Conservation (phyloP, 2,329 filamentous ascomycete genomes). For the Ophiocordyceps sinensis region DNA sequence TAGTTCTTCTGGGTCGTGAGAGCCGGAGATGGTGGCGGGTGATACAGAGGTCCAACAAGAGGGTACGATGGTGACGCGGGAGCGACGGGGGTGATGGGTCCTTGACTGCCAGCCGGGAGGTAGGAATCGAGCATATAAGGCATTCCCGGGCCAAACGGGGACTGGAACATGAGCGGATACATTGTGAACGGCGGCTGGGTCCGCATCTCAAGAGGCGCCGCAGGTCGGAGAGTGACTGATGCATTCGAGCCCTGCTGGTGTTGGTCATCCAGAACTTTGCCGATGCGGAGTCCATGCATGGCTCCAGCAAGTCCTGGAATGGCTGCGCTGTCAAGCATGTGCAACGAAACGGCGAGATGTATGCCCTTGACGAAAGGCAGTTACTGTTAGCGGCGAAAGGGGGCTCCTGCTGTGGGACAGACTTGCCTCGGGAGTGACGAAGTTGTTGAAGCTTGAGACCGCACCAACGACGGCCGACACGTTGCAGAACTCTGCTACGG, state of each 20-base stretch:
- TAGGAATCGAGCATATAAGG: conserved; percentile 15
- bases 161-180: conserved; percentile 19
- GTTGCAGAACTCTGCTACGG: conserved; percentile 39
- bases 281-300: conserved; percentile 9
- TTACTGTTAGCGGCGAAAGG: neutral
- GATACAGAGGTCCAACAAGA: conserved; percentile 14
- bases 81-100: conserved; percentile 11
- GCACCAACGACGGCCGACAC: conserved; percentile 26
- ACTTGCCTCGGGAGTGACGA: conserved; percentile 12
- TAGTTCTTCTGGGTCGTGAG: conserved; percentile 21
- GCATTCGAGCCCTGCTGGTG: conserved; percentile 3
- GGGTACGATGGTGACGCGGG: conserved; percentile 17
- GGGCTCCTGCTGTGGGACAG: neutral
- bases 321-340: conserved; percentile 1
- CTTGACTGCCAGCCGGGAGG: conserved; percentile 4
- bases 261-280: conserved; percentile 3
- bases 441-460: conserved; percentile 18
- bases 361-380: conserved; percentile 7
- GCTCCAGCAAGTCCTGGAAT: conserved; percentile 4
- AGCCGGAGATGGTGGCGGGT: conserved; percentile 18
- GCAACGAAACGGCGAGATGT: conserved; percentile 10
- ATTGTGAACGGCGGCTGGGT: conserved; percentile 12
- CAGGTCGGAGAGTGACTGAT: conserved; percentile 2
- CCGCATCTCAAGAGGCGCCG: conserved; percentile 6
- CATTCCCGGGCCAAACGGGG: conserved; percentile 12